Percentiles rank a stretch among this genome's conserved stretches.
These are phyloP conservation scores for Triticum monococcum DNA, from an alignment of 176 grass and related monocot genomes.

Conservation along the genomic window DNA sequence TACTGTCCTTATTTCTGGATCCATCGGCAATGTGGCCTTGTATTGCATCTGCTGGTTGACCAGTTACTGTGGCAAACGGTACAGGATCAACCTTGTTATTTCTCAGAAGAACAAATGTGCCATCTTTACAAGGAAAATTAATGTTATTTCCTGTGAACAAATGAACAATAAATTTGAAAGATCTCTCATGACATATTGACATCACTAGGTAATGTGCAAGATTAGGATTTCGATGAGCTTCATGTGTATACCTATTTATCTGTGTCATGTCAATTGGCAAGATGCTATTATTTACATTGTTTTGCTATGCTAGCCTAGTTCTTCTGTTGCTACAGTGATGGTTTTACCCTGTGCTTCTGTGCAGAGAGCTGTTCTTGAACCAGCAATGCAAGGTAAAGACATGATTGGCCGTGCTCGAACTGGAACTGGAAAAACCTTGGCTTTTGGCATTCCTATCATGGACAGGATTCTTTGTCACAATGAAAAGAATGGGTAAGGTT, in stretches of 20 bases:
- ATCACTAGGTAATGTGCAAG: neutral
- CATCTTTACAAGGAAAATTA: neutral
- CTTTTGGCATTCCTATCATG: slow-evolving; percentile 97
- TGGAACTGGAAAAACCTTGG: slow-evolving; percentile 91
- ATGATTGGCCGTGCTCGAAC: slow-evolving; percentile 95
- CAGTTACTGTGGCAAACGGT: neutral
- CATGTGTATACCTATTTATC: neutral
- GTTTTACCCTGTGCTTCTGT: slow-evolving; percentile 23
- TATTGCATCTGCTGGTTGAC: neutral
- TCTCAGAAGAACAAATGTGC: neutral
- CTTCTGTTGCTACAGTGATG: neutral
- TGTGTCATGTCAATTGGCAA: neutral
- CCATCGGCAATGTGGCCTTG: neutral
- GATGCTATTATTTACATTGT: neutral
- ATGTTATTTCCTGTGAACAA: neutral
- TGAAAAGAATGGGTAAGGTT: slow-evolving; percentile 84
- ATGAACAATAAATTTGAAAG: neutral
- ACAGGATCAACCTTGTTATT: neutral
- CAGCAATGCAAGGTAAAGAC: slow-evolving; percentile 93
- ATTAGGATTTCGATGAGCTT: neutral
- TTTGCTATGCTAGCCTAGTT: neutral
- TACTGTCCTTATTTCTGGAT: neutral
- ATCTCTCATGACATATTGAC: neutral
- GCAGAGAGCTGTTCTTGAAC: slow-evolving; percentile 91
- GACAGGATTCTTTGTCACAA: slow-evolving; percentile 78